phyloP scores from a whole-genome alignment of 805 yeast species.

The Grigorovia jiainica region DNA sequence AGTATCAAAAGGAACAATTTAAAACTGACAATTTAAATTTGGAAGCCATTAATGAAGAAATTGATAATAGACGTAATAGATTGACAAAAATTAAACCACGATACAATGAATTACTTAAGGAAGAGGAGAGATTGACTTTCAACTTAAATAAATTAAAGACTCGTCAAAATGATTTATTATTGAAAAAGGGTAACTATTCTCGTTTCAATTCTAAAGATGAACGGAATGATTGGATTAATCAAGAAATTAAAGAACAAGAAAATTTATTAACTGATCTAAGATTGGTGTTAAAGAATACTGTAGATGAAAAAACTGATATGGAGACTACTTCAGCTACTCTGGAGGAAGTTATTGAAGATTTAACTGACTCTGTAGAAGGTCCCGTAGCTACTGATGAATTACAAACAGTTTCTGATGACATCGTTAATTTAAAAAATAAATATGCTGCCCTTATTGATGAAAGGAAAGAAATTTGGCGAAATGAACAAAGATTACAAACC shows the following conservation, averaged over 20 bases:
- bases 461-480: constrained; percentile 70
- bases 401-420: constrained; percentile 23
- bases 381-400: constrained; percentile 27
- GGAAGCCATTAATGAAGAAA: constrained; percentile 19
- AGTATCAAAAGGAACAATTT: constrained; percentile 25
- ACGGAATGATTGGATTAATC: constrained; percentile 57
- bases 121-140: constrained; percentile 35
- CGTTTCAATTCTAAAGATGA: constrained; percentile 47
- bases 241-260: constrained; percentile 36
- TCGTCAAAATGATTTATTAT: constrained; percentile 49
- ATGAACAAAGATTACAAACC: constrained; percentile 57
- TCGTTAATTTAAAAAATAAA: constrained; percentile 30
- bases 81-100: constrained; percentile 34
- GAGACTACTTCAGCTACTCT: constrained; percentile 16
- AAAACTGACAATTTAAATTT: constrained; percentile 21
- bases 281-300: constrained; percentile 8
- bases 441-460: constrained; percentile 47
- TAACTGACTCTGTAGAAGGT: constrained; percentile 33
- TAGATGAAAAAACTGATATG: constrained; percentile 6
- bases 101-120: constrained; percentile 29
- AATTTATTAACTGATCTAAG: constrained; percentile 20
- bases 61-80: constrained; percentile 31
- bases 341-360: constrained; percentile 25
- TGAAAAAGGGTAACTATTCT: constrained; percentile 62
- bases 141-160: constrained; percentile 36